Evolutionary conservation across 2,329 filamentous ascomycete species (phyloP).

Genomic region (Fusarium pseudocircinatum): DNA sequence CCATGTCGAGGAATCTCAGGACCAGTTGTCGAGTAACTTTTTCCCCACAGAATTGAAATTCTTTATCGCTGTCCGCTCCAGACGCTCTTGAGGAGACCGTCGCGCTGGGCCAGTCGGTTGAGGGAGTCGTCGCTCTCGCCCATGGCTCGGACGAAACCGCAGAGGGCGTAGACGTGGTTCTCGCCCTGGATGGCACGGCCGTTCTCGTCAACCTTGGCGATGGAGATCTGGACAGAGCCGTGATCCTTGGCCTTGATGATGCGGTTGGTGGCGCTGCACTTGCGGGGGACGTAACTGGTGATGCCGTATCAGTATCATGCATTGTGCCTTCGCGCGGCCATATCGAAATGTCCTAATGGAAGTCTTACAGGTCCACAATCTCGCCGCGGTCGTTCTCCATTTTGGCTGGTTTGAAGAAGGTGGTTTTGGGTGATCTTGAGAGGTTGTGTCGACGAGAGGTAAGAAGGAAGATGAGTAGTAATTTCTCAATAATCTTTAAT

Average conservation of each 20-base stretch:
- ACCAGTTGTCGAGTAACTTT: conserved; percentile 40
- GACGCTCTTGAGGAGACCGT: conserved; percentile 96
- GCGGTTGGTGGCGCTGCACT: conserved; percentile 98
- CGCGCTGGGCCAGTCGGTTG: conserved; percentile 94
- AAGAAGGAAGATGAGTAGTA: conserved; percentile 34
- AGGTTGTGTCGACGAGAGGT: conserved; percentile 44
- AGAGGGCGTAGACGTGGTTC: conserved; percentile 97
- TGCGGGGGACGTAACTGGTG: conserved; percentile 92
- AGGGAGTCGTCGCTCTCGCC: conserved; percentile 97
- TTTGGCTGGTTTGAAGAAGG: conserved; percentile 59
- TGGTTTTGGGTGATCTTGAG: conserved; percentile 44
- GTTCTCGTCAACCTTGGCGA: conserved; percentile 99
- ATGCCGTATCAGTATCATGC: conserved; percentile 43
- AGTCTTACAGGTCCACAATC: conserved; percentile 95
- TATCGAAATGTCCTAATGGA: conserved; percentile 22
- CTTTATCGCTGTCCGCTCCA: conserved; percentile 81
- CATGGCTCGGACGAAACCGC: conserved; percentile 97
- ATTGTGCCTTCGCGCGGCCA: conserved; percentile 30
- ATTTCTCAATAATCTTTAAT: conserved; percentile 20
- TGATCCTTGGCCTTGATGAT: conserved; percentile 99
- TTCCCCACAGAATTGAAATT: conserved; percentile 20
- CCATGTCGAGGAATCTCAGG: conserved; percentile 38
- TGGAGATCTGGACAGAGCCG: conserved; percentile 95
- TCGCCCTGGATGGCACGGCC: conserved; percentile 92
- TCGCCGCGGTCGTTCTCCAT: conserved; percentile 99